These are phyloP conservation scores for Epichloe baconii DNA, from an alignment of 2,329 filamentous ascomycete genomes.

Conservation along the genomic window DNA sequence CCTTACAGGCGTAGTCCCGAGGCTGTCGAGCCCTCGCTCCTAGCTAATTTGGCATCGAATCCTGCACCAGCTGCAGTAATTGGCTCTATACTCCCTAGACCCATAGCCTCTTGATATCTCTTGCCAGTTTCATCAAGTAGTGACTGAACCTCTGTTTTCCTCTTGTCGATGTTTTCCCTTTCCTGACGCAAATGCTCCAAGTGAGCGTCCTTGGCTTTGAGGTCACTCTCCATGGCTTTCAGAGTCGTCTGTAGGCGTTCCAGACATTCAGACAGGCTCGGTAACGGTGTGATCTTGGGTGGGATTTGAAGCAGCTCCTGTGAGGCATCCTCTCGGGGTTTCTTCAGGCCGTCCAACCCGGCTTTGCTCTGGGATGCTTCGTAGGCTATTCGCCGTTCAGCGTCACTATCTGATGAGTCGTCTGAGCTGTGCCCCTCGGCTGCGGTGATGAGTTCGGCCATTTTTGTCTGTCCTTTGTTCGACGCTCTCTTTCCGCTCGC, in stretches of 20 bases:
- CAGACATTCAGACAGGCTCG: slow-evolving; percentile 56
- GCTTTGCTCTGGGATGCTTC: slow-evolving; percentile 76
- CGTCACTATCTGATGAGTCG: slow-evolving; percentile 55
- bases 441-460: slow-evolving; percentile 69
- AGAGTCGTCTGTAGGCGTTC: slow-evolving; percentile 49
- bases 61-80: slow-evolving; percentile 1
- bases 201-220: slow-evolving; percentile 44
- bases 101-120: slow-evolving; percentile 36
- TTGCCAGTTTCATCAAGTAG: slow-evolving; percentile 71
- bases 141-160: slow-evolving; percentile 69
- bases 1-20: slow-evolving; percentile 19
- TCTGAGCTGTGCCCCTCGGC: slow-evolving; percentile 56
- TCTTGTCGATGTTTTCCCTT: slow-evolving; percentile 50
- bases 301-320: slow-evolving; percentile 42
- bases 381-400: slow-evolving; percentile 66
- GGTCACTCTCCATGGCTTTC: slow-evolving; percentile 48
- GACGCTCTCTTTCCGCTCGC: slow-evolving; percentile 63
- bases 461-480: slow-evolving; percentile 55
- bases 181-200: slow-evolving; percentile 57
- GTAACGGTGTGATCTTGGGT: slow-evolving; percentile 64
- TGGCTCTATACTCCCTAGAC: slow-evolving; percentile 12
- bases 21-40: slow-evolving; percentile 24
- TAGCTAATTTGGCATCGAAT: slow-evolving; percentile 11
- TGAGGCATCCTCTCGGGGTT: slow-evolving; percentile 22
- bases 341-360: slow-evolving; percentile 63